A percentile compares a stretch with the other conserved stretches of the same genome.
These are phyloP conservation scores for Pisolithus tinctorius DNA, from an alignment of 768 basidiomycete genomes.

Conservation along the genomic window DNA sequence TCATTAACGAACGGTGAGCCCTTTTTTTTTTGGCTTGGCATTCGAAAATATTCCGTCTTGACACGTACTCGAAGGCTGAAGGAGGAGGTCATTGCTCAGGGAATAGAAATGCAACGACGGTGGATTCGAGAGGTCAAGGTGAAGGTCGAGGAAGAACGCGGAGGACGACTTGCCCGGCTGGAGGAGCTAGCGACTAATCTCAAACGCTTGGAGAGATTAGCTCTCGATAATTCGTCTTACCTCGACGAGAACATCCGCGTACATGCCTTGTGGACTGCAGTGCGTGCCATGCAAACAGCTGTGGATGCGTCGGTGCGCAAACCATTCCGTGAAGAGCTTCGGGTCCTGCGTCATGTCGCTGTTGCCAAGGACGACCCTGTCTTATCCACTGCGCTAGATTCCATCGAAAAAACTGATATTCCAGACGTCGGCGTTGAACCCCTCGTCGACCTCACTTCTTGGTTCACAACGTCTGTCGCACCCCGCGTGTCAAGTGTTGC, in stretches of 20 bases:
- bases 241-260: constrained; percentile 92
- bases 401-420: constrained; percentile 62
- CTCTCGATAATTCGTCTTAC: constrained; percentile 83
- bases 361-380: constrained; percentile 66
- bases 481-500: constrained; percentile 86
- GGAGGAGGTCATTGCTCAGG: constrained; percentile 93
- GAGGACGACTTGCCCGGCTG: constrained; percentile 89
- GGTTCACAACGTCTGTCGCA: constrained; percentile 80
- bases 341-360: constrained; percentile 69
- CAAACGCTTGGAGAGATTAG: constrained; percentile 85
- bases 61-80: constrained; percentile 52
- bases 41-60: not conserved
- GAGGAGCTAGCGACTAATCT: constrained; percentile 87
- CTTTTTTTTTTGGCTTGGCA: not conserved
- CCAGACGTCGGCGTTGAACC: constrained; percentile 84
- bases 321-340: constrained; percentile 88
- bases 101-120: constrained; percentile 92
- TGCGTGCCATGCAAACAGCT: constrained; percentile 71
- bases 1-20: constrained; percentile 88
- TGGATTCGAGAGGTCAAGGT: constrained; percentile 97
- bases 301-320: constrained; percentile 60
- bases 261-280: constrained; percentile 88
- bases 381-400: constrained; percentile 57
- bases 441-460: constrained; percentile 81
- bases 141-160: constrained; percentile 93